phyloP scores from a whole-genome alignment of 495 filamentous ascomycete species.

The Recurvomyces mirabilis region DNA sequence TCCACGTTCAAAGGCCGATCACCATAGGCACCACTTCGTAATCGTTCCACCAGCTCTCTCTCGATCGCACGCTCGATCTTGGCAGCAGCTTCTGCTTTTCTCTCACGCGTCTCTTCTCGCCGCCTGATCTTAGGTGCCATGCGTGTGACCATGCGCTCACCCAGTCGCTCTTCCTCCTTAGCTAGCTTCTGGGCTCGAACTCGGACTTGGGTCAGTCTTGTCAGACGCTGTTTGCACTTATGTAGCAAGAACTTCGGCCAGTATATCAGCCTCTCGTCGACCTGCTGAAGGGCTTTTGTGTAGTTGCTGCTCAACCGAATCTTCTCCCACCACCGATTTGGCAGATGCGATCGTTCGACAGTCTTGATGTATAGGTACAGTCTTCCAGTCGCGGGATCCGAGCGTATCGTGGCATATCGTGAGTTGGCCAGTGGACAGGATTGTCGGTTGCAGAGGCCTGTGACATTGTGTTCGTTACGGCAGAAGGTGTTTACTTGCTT shows the following conservation, averaged over 20 bases:
- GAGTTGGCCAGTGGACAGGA: slow-evolving; percentile 93
- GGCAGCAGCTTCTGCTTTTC: slow-evolving; percentile 86
- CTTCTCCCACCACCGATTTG: slow-evolving; percentile 87
- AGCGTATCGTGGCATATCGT: slow-evolving; percentile 87
- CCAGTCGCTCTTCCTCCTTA: slow-evolving; percentile 80
- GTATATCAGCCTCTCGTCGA: slow-evolving; percentile 82
- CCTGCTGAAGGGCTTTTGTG: slow-evolving; percentile 70
- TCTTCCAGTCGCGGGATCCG: slow-evolving; percentile 64
- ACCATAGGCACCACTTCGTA: slow-evolving; percentile 88
- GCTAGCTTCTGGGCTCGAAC: slow-evolving; percentile 75
- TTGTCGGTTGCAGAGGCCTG: slow-evolving; percentile 87
- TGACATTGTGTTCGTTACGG: slow-evolving; percentile 91
- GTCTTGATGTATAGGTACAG: slow-evolving; percentile 99
- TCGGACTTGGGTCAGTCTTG: slow-evolving; percentile 81
- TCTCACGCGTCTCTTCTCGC: slow-evolving; percentile 79
- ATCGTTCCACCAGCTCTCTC: slow-evolving; percentile 82
- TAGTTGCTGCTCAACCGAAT: slow-evolving; percentile 87
- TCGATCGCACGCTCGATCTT: slow-evolving; percentile 96
- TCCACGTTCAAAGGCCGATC: slow-evolving; percentile 90
- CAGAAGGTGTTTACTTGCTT: slow-evolving; percentile 73
- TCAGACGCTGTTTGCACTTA: slow-evolving; percentile 96
- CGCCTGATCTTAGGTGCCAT: slow-evolving; percentile 85
- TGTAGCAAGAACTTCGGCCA: slow-evolving; percentile 93
- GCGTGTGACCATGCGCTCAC: slow-evolving; percentile 79
- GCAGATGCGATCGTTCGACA: slow-evolving; percentile 80